Evolutionary conservation across 768 basidiomycete species (phyloP), one percentile per base, ranked within the genome.

Genomic region (Exsudoporus frostii): DNA sequence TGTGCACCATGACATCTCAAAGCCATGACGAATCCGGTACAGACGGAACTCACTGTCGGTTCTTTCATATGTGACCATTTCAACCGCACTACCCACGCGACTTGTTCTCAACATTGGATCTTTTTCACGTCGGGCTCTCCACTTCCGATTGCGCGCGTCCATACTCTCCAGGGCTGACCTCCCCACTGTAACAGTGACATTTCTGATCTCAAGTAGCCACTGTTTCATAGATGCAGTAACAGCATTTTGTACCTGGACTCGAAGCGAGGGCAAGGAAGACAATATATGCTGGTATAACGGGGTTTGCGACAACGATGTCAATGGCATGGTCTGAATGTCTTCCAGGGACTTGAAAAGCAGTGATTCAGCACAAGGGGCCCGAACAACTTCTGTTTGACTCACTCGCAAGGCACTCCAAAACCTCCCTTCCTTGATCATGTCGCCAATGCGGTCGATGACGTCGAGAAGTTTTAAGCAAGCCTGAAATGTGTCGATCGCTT

Each of bases 341-440:
- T 98, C 96, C 43, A 98, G 80, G 43, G 94, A 95, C 92, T 98
- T 69, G 55, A 63, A 64, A 30, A 57, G 57, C 43, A 54, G 64
- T 52, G 59, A 59, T 63, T 63, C 51, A 63, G 65, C 71, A 61
- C 50, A 70, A 71, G 65, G 62, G 51, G 38, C n/a, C 45, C n/a
- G 13, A 17, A 58, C 0, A 52, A 47, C 9, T 32, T 39, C 20
- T 25, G 7, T 30, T 44, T 11, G 36, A 78, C 92, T 70, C 69
- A 97, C 93, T 76, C 96, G 79, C 68, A 98, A 70, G 41, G 97
- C 97, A 67, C 93, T 95, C 91, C 93, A 98, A 72, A 93, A 98
- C 75, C 88, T 94, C 49, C 90, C 90, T 62, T 94, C 86, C 63
- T 83, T 81, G 63, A 99, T 89, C 86, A 98, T 93, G 67, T 92